Evolutionary conservation across 768 basidiomycete species (phyloP).

Genomic region (Tephrocybe sp.): DNA sequence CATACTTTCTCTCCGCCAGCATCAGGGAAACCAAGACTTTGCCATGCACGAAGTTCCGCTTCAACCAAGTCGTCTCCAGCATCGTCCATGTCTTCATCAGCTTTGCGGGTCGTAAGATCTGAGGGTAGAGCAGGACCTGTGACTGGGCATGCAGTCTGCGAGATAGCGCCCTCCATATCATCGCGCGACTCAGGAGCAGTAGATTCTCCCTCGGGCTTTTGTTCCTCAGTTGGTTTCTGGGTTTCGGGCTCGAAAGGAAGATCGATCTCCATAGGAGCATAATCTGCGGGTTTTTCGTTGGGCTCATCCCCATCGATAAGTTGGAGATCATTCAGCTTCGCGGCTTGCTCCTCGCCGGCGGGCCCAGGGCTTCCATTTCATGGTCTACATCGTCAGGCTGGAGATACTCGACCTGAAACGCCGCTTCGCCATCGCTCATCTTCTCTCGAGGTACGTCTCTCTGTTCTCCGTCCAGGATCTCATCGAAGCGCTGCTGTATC

Average conservation of each 20-base stretch:
- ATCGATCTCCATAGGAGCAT: slow-evolving; percentile 51
- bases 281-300: slow-evolving; percentile 29
- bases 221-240: slow-evolving; percentile 22
- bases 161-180: slow-evolving; percentile 46
- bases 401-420: slow-evolving; percentile 72
- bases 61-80: slow-evolving; percentile 35
- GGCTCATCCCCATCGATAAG: slow-evolving; percentile 59
- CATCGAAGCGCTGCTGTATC: slow-evolving; percentile 78
- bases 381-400: slow-evolving; percentile 64
- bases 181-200: slow-evolving; percentile 24
- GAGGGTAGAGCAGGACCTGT: slow-evolving; percentile 17
- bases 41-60: slow-evolving; percentile 58
- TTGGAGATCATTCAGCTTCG: slow-evolving; percentile 78
- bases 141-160: slow-evolving; percentile 28
- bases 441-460: slow-evolving; percentile 32
- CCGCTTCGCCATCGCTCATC: slow-evolving; percentile 34
- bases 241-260: slow-evolving; percentile 22
- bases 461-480: slow-evolving; percentile 56
- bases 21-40: slow-evolving; percentile 52
- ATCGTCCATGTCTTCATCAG: slow-evolving; percentile 34
- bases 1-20: slow-evolving; percentile 73
- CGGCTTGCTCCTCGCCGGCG: slow-evolving; percentile 78
- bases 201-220: slow-evolving; percentile 20
- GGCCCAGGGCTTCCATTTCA: slow-evolving; percentile 90
- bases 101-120: slow-evolving; percentile 27